Evolutionary conservation across 345 rosid species (phyloP).

Genomic region (sweet orange (Citrus sinensis)): DNA sequence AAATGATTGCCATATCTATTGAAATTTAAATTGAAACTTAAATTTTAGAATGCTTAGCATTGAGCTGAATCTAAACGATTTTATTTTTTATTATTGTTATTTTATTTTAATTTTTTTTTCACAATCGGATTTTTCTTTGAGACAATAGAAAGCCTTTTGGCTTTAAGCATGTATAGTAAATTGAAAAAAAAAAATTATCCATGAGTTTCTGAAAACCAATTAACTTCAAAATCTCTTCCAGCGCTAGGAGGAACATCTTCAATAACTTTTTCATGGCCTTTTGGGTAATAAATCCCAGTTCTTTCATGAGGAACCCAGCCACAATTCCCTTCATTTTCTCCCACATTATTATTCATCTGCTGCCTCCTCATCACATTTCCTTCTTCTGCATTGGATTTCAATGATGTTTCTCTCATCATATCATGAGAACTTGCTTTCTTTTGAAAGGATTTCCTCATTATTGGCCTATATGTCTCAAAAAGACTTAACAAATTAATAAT

Average conservation of each 20-base stretch:
- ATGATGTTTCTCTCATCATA: background rate
- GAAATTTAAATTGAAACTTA: no score
- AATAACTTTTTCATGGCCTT: constrained; percentile 32
- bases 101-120: no score
- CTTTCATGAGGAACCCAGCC: constrained; percentile 39
- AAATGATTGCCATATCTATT: accelerated
- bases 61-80: no score
- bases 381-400: constrained; percentile 28
- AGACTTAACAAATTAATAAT: background rate
- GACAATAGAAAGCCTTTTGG: no score
- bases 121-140: no score
- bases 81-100: no score
- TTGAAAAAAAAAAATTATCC: no score
- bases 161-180: no score
- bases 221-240: background rate
- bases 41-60: accelerated
- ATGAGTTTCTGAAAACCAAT: no score
- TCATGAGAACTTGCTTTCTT: constrained; percentile 19
- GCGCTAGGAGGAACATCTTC: constrained; percentile 28
- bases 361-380: background rate
- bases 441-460: constrained; percentile 28
- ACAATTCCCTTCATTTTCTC: constrained; percentile 9
- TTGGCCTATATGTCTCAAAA: constrained; percentile 15
- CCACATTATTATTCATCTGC: background rate
- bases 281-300: constrained; percentile 47